Evolutionary conservation across 2,329 filamentous ascomycete species (phyloP).

Genomic region (Neoscytalidium dimidiatum): DNA sequence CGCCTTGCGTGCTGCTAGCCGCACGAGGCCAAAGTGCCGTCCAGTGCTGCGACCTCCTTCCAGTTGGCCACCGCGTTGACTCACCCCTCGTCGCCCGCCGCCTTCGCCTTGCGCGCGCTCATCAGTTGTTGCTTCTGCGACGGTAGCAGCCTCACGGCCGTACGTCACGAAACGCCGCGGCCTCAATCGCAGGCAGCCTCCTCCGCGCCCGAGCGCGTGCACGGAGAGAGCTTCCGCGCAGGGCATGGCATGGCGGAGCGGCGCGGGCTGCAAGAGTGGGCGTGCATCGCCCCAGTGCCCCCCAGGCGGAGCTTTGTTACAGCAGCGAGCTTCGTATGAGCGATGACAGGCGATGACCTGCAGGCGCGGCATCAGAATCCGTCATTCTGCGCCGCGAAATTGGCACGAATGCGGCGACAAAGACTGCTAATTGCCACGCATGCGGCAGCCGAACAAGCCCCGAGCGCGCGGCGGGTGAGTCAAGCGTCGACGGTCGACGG

Average conservation of each 20-base stretch:
- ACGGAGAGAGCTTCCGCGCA: conserved; percentile 3
- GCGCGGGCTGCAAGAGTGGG: conserved; percentile 15
- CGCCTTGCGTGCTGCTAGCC: conserved; percentile 16
- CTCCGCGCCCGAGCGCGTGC: background rate
- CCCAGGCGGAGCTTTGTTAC: conserved; percentile 1
- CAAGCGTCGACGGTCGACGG: background rate
- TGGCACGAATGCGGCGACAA: background rate
- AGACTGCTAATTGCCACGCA: background rate
- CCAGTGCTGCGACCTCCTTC: background rate
- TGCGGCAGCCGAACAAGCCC: conserved; percentile 8
- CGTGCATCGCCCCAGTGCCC: background rate
- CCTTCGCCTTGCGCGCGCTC: background rate
- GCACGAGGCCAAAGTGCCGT: conserved; percentile 21
- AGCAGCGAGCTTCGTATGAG: background rate
- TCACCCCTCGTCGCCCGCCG: conserved; percentile 6
- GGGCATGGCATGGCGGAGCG: conserved; percentile 14
- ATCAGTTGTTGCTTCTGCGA: conserved; percentile 1
- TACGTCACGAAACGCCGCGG: conserved; percentile 12
- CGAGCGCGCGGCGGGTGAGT: background rate
- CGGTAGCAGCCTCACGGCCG: conserved; percentile 8
- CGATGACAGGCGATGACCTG: conserved; percentile 11
- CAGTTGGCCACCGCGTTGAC: conserved; percentile 11
- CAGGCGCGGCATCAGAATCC: background rate
- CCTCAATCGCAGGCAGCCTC: background rate
- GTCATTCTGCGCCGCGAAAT: background rate